Evolutionary conservation across 140 eudicot genomes (phyloP).

Genomic region (Ambrosia hybrid): DNA sequence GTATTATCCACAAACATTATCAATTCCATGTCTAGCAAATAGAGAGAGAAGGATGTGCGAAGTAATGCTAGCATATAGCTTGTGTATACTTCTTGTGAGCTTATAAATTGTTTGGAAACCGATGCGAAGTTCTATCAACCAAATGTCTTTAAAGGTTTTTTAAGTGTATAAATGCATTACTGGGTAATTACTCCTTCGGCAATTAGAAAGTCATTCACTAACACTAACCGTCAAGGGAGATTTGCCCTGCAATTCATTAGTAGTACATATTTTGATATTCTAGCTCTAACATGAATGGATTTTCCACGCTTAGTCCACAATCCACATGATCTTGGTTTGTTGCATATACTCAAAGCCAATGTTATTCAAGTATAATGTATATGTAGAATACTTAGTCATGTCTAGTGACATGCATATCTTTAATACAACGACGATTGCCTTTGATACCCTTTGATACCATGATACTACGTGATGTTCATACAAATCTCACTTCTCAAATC

Average conservation of each 20-base stretch:
- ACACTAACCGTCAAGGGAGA: conserved; percentile 26
- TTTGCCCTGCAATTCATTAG: conserved; percentile 23
- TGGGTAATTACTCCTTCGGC: conserved; percentile 7
- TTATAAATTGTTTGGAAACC: conserved; percentile 15
- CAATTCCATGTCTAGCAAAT: neutral
- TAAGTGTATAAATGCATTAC: neutral
- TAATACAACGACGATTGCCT: too few species aligned
- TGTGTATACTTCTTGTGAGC: conserved; percentile 1
- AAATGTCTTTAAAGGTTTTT: neutral
- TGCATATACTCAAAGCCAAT: neutral
- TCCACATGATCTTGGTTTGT: neutral
- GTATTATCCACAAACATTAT: conserved; percentile 8
- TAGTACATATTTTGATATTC: neutral
- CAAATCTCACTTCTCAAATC: too few species aligned
- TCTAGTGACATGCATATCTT: too few species aligned
- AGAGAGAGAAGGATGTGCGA: neutral
- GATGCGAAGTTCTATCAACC: neutral
- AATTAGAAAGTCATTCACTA: neutral
- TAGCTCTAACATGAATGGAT: neutral
- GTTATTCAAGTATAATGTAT: too few species aligned
- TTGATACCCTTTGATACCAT: too few species aligned
- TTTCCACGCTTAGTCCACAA: neutral
- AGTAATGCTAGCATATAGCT: conserved; percentile 17
- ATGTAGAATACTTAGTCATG: too few species aligned
- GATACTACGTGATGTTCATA: too few species aligned